Conservation (phyloP, 2,329 filamentous ascomycete species). For the Ophioceras dolichostomum region DNA sequence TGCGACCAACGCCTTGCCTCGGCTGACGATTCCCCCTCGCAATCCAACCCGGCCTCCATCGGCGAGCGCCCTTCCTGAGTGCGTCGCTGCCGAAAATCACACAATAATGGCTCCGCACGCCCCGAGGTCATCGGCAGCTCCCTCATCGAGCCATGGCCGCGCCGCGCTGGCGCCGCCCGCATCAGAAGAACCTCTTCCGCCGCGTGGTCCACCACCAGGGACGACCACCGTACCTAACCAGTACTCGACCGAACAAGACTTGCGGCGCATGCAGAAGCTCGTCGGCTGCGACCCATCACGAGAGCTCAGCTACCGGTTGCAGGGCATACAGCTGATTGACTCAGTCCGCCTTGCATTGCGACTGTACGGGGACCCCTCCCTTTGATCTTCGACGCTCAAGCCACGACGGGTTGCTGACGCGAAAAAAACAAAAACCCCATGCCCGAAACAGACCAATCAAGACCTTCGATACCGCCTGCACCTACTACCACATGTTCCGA, state of each 20-base stretch:
- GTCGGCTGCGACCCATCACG: conserved; percentile 62
- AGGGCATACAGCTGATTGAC: conserved; percentile 83
- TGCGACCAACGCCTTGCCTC: too few species aligned
- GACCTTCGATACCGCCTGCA: conserved; percentile 83
- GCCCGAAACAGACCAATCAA: conserved; percentile 57
- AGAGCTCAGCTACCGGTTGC: conserved; percentile 69
- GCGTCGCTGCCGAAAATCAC: too few species aligned
- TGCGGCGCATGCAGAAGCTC: conserved; percentile 59
- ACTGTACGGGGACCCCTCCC: conserved; percentile 42
- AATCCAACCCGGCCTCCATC: too few species aligned
- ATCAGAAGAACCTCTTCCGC: too few species aligned
- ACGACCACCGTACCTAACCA: conserved; percentile 44
- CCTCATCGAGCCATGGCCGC: too few species aligned
- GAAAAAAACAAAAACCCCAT: too few species aligned
- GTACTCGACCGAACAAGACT: conserved; percentile 71
- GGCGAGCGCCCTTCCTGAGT: too few species aligned
- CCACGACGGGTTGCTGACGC: conserved; percentile 4
- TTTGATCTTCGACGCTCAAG: background rate
- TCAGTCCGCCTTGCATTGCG: conserved; percentile 67
- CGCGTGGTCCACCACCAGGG: too few species aligned
- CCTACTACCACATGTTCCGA: conserved; percentile 90
- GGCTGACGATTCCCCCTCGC: too few species aligned
- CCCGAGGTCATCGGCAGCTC: too few species aligned
- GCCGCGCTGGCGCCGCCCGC: too few species aligned
- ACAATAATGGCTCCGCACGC: too few species aligned